phyloP scores from a whole-genome alignment of 208 protist genomes.

The Crithidia acanthocephali region DNA sequence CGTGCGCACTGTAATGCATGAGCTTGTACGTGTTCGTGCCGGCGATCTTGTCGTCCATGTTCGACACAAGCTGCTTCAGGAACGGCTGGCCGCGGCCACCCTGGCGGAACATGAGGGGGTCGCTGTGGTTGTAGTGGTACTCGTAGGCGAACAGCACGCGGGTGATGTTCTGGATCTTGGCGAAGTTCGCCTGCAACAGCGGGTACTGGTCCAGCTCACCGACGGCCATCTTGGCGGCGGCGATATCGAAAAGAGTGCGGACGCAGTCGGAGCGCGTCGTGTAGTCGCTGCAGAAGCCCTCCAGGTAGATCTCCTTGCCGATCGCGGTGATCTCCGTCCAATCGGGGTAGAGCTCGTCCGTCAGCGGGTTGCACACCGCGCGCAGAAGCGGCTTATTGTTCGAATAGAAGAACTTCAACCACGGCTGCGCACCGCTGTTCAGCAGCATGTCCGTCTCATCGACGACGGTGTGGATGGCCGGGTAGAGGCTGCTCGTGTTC shows the following conservation, averaged over 20 bases:
- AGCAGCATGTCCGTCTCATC: slow-evolving; percentile 41
- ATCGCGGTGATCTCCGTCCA: slow-evolving; percentile 43
- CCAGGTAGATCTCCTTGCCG: slow-evolving; percentile 46
- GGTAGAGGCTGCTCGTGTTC: slow-evolving; percentile 36
- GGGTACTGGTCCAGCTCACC: slow-evolving; percentile 28
- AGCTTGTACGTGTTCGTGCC: slow-evolving; percentile 50
- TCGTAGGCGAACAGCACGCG: slow-evolving; percentile 32
- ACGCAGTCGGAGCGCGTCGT: slow-evolving; percentile 50
- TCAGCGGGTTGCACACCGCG: slow-evolving; percentile 37
- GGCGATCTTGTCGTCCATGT: slow-evolving; percentile 37
- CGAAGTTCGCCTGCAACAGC: slow-evolving; percentile 41
- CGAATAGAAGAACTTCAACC: slow-evolving; percentile 29
- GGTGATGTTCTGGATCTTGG: slow-evolving; percentile 39
- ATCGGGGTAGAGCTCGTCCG: slow-evolving; percentile 43
- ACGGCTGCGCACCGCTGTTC: slow-evolving; percentile 35
- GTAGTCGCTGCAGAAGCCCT: slow-evolving; percentile 52
- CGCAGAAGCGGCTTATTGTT: slow-evolving; percentile 34
- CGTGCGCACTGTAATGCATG: slow-evolving; percentile 70
- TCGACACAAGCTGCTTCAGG: slow-evolving; percentile 44
- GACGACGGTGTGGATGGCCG: slow-evolving; percentile 54
- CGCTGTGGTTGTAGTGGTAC: slow-evolving; percentile 45
- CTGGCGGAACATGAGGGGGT: slow-evolving; percentile 40
- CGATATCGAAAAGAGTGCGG: slow-evolving; percentile 52
- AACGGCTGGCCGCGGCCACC: slow-evolving; percentile 56
- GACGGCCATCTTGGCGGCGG: slow-evolving; percentile 37